A percentile compares a stretch with the other conserved stretches of the same genome.
Conservation (phyloP, 805 yeast genomes). For the Starmerella kuoi region DNA sequence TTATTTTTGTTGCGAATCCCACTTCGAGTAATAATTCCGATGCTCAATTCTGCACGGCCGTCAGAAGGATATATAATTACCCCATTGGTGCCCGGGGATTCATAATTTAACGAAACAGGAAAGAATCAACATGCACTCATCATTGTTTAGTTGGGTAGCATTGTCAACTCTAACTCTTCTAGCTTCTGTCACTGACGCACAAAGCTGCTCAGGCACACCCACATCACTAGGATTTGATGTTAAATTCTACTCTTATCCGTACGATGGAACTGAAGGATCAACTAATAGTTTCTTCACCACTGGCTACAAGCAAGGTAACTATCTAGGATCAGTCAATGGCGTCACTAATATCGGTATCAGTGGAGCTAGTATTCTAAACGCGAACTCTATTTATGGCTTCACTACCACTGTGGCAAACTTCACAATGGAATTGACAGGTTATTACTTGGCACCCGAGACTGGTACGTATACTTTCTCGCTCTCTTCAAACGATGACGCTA, state of each 20-base stretch:
- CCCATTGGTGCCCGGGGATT: no score
- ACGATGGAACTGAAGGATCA: background rate
- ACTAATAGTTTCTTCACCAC: background rate
- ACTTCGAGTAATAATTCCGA: no score
- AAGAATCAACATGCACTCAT: no score
- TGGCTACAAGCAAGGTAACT: background rate
- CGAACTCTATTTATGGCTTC: background rate
- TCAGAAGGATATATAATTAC: no score
- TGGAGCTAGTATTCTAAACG: background rate
- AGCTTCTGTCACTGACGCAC: no score
- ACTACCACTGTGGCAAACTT: background rate
- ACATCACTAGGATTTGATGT: background rate
- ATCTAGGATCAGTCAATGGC: background rate
- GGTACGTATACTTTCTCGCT: background rate
- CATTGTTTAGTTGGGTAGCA: no score
- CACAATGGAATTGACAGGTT: background rate
- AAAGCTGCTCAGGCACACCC: background rate
- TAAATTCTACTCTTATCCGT: background rate
- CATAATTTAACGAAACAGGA: no score
- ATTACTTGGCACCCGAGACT: background rate
- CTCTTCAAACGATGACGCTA: background rate
- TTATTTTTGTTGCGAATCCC: no score
- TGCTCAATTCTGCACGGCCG: no score
- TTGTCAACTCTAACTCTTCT: no score
- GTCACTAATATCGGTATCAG: background rate